phyloP scores from a whole-genome alignment of 106 monocot genomes.

The Platanthera guangdongensis region DNA sequence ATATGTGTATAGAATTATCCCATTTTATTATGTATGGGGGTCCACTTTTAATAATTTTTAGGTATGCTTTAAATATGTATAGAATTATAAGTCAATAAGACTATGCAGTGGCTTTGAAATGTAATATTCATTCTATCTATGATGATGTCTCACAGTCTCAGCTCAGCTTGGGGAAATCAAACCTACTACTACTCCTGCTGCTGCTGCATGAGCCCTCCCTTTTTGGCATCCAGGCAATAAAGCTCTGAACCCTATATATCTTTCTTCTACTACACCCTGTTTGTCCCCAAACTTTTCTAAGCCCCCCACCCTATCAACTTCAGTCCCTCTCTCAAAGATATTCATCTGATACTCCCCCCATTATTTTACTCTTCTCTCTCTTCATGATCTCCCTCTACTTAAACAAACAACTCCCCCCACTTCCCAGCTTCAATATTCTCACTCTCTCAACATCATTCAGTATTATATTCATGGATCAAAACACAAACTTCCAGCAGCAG shows the following conservation, averaged over 20 bases:
- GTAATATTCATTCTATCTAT: too few species aligned
- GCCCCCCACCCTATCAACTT: constrained; percentile 52
- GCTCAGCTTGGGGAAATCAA: too few species aligned
- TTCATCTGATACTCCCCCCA: constrained; percentile 53
- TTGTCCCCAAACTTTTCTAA: constrained; percentile 54
- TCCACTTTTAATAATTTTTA: too few species aligned
- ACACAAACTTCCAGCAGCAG: neutral
- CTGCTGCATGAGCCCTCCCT: neutral
- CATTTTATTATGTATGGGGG: too few species aligned
- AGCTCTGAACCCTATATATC: constrained; percentile 24
- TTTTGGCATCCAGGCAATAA: neutral
- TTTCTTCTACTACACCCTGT: constrained; percentile 51
- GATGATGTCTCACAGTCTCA: too few species aligned
- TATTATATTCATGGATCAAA: neutral
- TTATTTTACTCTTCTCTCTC: neutral
- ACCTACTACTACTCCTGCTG: neutral
- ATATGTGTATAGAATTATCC: too few species aligned
- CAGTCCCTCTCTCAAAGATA: constrained; percentile 89
- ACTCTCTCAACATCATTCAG: neutral
- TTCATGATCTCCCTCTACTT: neutral
- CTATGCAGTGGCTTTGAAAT: too few species aligned
- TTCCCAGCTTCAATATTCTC: neutral
- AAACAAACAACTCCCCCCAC: neutral
- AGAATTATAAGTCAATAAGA: too few species aligned
- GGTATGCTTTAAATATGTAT: too few species aligned